A percentile compares a stretch with the other conserved stretches of the same genome.
Evolutionary conservation across 192 early-diverging fungal species (phyloP).

Genomic region (Mortierella antarctica): DNA sequence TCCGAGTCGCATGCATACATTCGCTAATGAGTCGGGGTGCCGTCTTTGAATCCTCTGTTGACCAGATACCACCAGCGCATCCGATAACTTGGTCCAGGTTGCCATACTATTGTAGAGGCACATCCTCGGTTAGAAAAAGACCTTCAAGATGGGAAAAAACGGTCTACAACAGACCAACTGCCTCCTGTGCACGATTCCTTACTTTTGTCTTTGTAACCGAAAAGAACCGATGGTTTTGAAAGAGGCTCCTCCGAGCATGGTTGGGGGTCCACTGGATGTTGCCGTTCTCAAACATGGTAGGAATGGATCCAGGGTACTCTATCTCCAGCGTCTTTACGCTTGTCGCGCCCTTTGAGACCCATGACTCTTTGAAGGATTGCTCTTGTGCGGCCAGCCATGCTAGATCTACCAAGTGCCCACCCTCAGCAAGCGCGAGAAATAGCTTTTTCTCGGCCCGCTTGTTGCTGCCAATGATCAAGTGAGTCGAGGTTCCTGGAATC

Average conservation of each 20-base stretch:
- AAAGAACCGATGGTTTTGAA: slow-evolving; percentile 34
- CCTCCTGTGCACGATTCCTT: neutral
- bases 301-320: slow-evolving; percentile 12
- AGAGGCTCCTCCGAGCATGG: slow-evolving; percentile 5
- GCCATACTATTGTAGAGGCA: slow-evolving; percentile 3
- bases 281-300: neutral
- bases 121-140: neutral
- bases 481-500: slow-evolving; percentile 36
- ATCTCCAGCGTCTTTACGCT: slow-evolving; percentile 8
- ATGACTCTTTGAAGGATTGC: slow-evolving; percentile 12
- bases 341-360: slow-evolving; percentile 21
- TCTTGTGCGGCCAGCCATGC: slow-evolving; percentile 16
- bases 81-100: slow-evolving; percentile 23
- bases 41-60: neutral
- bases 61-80: slow-evolving; percentile 33
- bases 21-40: neutral
- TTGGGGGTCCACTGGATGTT: slow-evolving; percentile 37
- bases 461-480: slow-evolving; percentile 35
- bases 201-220: slow-evolving; percentile 24
- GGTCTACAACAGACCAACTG: neutral
- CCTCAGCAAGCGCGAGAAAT: slow-evolving; percentile 36
- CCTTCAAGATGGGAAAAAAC: neutral
- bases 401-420: slow-evolving; percentile 24
- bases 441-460: slow-evolving; percentile 22
- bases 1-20: slow-evolving; percentile 15